Percentiles rank a stretch among this genome's conserved stretches.
Conservation (phyloP, 1,284 basidiomycete species). For the Sporisorium iseilematis-ciliati region DNA sequence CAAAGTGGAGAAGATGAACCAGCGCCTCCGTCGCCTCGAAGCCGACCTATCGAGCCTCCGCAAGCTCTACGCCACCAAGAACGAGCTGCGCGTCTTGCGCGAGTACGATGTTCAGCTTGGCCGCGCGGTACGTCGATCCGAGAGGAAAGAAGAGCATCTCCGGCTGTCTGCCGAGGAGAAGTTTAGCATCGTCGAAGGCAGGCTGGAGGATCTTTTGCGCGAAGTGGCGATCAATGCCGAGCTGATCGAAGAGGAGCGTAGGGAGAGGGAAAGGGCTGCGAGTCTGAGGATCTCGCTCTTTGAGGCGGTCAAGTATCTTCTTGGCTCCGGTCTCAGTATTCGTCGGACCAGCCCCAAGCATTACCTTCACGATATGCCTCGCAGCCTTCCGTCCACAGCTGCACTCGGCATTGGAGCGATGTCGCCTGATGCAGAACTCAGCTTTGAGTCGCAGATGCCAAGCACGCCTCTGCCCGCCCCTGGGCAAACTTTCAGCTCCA, state of each 20-base stretch:
- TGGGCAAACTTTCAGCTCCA: constrained; percentile 11
- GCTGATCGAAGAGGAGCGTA: constrained; percentile 62
- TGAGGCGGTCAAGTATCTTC: constrained; percentile 59
- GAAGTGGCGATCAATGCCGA: constrained; percentile 68
- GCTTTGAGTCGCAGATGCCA: constrained; percentile 8
- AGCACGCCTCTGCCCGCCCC: constrained; percentile 10
- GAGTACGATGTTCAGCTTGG: constrained; percentile 68
- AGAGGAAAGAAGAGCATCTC: constrained; percentile 63
- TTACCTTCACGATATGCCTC: constrained; percentile 51
- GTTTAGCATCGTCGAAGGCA: constrained; percentile 60
- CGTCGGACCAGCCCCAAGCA: constrained; percentile 37
- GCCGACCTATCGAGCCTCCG: constrained; percentile 60
- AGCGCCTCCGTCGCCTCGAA: constrained; percentile 65
- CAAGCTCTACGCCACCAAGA: constrained; percentile 63
- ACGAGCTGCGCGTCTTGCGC: constrained; percentile 65
- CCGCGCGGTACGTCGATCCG: constrained; percentile 66
- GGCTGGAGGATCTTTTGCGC: constrained; percentile 63
- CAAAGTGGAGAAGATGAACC: constrained; percentile 66
- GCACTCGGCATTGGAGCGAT: constrained; percentile 42
- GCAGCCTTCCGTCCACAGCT: constrained; percentile 44
- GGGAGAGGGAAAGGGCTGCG: constrained; percentile 56
- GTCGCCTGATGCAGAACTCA: constrained; percentile 15
- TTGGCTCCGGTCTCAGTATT: constrained; percentile 46
- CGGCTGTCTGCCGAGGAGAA: constrained; percentile 61
- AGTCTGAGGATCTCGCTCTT: constrained; percentile 52